Percentiles rank a stretch among this genome's conserved stretches.
Evolutionary conservation across 331 rosid species (phyloP).

Genomic region (Prunus yedoensis): DNA sequence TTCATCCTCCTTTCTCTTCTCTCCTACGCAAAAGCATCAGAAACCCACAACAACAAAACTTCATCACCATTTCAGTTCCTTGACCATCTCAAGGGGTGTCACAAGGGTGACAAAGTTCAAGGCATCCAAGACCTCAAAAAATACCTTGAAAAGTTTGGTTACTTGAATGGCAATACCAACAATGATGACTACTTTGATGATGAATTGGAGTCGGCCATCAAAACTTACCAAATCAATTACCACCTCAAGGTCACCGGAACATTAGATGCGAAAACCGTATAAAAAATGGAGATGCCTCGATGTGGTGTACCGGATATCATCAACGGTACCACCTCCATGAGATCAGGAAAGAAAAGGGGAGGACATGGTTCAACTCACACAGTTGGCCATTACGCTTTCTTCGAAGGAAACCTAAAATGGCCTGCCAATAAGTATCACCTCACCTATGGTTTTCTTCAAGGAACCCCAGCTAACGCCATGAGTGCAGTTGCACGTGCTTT

Average conservation of each 20-base stretch:
- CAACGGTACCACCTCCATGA: conserved; percentile 29
- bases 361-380: neutral
- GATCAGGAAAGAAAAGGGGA: neutral
- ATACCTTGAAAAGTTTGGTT: conserved; percentile 25
- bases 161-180: conserved; percentile 12
- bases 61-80: conserved; percentile 17
- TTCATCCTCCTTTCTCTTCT: neutral
- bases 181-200: conserved; percentile 24
- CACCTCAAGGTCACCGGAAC: conserved; percentile 29
- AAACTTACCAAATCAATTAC: conserved; percentile 25
- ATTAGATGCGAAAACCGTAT: neutral
- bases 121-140: conserved; percentile 31
- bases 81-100: conserved; percentile 28
- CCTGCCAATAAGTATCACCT: conserved; percentile 22
- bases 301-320: conserved; percentile 39
- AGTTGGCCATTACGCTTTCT: neutral
- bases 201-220: conserved; percentile 25
- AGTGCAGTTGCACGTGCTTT: conserved; percentile 29
- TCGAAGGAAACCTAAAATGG: conserved; percentile 16
- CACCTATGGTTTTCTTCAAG: conserved; percentile 17
- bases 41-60: neutral
- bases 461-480: neutral
- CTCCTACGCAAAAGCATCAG: neutral
- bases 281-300: conserved; percentile 28
- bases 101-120: conserved; percentile 11